Evolutionary conservation across 179 eudicot species (phyloP), one percentile per base, ranked within the genome.

Genomic region (Sideroxylon spinosum): DNA sequence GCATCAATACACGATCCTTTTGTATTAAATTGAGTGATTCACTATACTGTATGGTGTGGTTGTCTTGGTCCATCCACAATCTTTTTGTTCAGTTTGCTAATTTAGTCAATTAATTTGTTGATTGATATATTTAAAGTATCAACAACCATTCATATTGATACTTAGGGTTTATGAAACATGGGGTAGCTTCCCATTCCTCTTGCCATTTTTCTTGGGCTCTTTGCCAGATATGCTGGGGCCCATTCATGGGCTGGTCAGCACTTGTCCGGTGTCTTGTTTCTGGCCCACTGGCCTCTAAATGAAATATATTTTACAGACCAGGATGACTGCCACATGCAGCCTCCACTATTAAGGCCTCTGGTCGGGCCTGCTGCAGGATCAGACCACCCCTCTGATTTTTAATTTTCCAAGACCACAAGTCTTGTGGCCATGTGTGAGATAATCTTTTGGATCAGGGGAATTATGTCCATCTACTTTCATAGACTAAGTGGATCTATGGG

Each of bases 1-100:
- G 49, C 55, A 63, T 53, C 61, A n/a, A 23, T 9, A 16, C 53
- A 49, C 28, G 0, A 44, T 56, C 53, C 19, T 66, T 59, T 28
- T 68, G 11, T n/a, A 12, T 52, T 22, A 12, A n/a, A 48, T 68
- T 67, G 79, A 37, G 14, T 53, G 28, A 52, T 77, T 68, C 28
- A 60, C 55, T 9, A 0, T 17, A 32, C 44, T 14, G 52, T 63
- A 25, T 26, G 16, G 16, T 11, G 6, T 3, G 2, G 9, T 56
- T 29, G 8, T 37, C 44, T 72, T 50, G 56, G 44, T 52, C 37
- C 12, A 14, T 10, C 22, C 2, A 20, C 22, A 37, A 37, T 6
- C 44, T 37, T 55, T 22, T 75, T 37, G 78, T 20, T 59, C 29
- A 22, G 5, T 28, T 56, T 50, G 52, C 74, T 0, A 53, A 25